These are phyloP conservation scores for Lactarius psammicola DNA, from an alignment of 768 basidiomycete species.

Conservation along the genomic window DNA sequence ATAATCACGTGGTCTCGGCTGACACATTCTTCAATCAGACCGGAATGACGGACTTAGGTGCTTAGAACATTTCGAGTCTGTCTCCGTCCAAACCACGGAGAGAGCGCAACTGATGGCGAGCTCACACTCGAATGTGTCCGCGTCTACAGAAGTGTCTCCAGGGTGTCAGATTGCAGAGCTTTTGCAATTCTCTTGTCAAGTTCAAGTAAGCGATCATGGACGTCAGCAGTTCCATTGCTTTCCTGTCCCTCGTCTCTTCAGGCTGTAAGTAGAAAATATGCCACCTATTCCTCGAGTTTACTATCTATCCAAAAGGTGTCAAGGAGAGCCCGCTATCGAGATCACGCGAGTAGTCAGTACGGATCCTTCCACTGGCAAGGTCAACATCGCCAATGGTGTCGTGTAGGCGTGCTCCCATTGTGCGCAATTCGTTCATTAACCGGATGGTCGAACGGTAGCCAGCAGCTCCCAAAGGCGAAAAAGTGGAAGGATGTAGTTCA, in stretches of 20 bases:
- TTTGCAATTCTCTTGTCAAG: conserved; percentile 64
- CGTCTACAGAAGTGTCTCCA: conserved; percentile 9
- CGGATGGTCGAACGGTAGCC: conserved; percentile 19
- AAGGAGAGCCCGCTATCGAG: conserved; percentile 63
- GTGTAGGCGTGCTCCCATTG: conserved; percentile 7
- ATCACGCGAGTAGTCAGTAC: conserved; percentile 58
- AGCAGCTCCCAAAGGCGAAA: conserved; percentile 30
- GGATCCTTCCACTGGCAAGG: conserved; percentile 47
- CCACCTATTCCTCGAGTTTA: conserved; percentile 13
- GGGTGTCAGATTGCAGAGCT: conserved; percentile 68
- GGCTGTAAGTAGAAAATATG: conserved; percentile 49
- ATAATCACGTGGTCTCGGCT: conserved; percentile 4
- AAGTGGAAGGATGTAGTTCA: conserved; percentile 29
- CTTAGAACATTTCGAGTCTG: not conserved
- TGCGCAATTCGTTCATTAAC: not conserved
- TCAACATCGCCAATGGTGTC: conserved; percentile 45
- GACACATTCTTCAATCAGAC: not conserved
- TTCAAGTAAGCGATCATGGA: conserved; percentile 35
- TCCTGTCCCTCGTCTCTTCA: conserved; percentile 73
- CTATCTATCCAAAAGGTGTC: conserved; percentile 50
- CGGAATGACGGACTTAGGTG: not conserved
- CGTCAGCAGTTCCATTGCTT: conserved; percentile 53
- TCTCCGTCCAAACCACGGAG: not conserved
- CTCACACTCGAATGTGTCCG: conserved; percentile 2
- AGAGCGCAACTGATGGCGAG: not conserved